Percentiles rank a stretch among this genome's conserved stretches.
These are phyloP conservation scores for Penicillium sp. DNA, from an alignment of 2,329 filamentous ascomycete species.

Conservation along the genomic window DNA sequence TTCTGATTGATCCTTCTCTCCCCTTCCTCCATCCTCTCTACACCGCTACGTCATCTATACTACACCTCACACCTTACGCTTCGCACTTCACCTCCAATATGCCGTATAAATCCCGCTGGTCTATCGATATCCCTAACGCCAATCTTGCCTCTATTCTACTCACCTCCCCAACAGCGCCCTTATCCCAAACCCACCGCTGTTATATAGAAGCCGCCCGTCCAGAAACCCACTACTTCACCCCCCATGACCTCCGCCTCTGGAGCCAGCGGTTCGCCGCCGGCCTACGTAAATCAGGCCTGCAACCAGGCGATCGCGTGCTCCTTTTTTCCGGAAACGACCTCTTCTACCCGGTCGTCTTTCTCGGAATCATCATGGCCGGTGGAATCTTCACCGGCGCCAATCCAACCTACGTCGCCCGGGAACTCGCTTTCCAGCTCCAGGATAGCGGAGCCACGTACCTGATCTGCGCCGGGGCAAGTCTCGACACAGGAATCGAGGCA, in stretches of 20 bases:
- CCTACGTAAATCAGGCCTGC: conserved; percentile 65
- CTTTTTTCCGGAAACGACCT: conserved; percentile 75
- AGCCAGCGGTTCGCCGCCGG: conserved; percentile 74
- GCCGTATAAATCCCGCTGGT: conserved; percentile 58
- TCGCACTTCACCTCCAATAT: conserved; percentile 44
- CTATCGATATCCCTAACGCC: conserved; percentile 50
- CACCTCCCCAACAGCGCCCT: conserved; percentile 51
- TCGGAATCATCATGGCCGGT: conserved; percentile 77
- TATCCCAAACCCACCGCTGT: conserved; percentile 49
- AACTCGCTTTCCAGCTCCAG: conserved; percentile 74
- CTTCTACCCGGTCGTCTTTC: conserved; percentile 71
- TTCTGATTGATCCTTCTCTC: no score
- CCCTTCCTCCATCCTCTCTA: no score
- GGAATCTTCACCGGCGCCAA: conserved; percentile 79
- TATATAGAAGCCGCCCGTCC: conserved; percentile 70
- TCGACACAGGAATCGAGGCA: conserved; percentile 69
- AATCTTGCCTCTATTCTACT: conserved; percentile 52
- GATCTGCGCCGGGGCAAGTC: conserved; percentile 59
- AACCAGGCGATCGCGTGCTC: conserved; percentile 71
- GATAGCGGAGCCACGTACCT: conserved; percentile 72
- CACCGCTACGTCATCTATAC: no score
- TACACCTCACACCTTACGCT: no score
- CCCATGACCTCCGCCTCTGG: conserved; percentile 68
- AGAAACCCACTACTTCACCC: conserved; percentile 68
- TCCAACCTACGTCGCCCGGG: conserved; percentile 69